A percentile compares a stretch with the other conserved stretches of the same genome.
These are phyloP conservation scores for Ogataea pilisensis DNA, from an alignment of 805 yeast genomes.

Conservation along the genomic window DNA sequence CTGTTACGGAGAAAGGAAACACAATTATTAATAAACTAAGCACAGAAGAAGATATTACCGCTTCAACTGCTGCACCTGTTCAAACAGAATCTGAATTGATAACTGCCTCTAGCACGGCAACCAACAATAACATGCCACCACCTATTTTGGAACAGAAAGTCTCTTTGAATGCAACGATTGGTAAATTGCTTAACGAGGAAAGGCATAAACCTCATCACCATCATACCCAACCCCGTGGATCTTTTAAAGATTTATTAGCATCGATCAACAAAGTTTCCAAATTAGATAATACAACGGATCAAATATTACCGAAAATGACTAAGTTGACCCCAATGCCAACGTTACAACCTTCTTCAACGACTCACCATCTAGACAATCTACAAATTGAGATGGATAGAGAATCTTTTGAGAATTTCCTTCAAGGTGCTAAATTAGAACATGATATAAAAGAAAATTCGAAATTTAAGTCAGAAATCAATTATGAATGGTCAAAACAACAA, in stretches of 20 bases:
- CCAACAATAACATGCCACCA: too few relatives aligned
- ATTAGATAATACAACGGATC: slow-evolving; percentile 5
- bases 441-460: slow-evolving; percentile 38
- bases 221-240: slow-evolving; percentile 1
- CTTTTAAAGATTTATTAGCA: slow-evolving; percentile 22
- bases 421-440: slow-evolving; percentile 38
- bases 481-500: slow-evolving; percentile 45
- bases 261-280: slow-evolving; percentile 22
- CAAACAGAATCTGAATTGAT: too few relatives aligned
- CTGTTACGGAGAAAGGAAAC: too few relatives aligned
- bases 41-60: too few relatives aligned
- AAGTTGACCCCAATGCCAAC: slow-evolving; percentile 22
- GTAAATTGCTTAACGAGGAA: slow-evolving; percentile 3
- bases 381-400: slow-evolving; percentile 8
- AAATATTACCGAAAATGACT: slow-evolving; percentile 24
- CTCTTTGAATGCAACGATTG: slow-evolving; percentile 9
- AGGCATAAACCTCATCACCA: not conserved
- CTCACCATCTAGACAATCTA: not conserved
- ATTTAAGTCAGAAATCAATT: slow-evolving; percentile 47
- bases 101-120: too few relatives aligned
- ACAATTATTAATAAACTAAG: too few relatives aligned
- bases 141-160: too few relatives aligned
- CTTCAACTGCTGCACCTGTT: too few relatives aligned
- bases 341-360: not conserved
- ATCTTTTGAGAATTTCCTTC: slow-evolving; percentile 38